Evolutionary conservation across 768 basidiomycete genomes (phyloP), one percentile per base, ranked within the genome.

Genomic region (Rhodosporidiobolus sp.): DNA sequence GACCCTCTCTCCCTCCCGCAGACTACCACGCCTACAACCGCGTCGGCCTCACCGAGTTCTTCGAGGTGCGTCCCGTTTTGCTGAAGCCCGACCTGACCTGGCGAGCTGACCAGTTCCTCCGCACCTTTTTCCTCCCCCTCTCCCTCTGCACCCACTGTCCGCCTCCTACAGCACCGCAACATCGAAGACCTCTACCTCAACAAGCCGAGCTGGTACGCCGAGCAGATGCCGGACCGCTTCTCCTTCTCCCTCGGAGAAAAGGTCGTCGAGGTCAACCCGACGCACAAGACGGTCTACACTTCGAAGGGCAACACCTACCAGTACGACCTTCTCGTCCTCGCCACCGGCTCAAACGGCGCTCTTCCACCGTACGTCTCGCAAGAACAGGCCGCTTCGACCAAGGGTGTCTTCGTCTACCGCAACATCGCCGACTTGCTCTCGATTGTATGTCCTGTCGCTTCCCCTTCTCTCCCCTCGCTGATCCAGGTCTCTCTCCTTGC

Each of bases 341-440:
- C 88, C 2, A 90, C 90, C 0, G 90, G 90, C 3, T 90, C 89
- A 1, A 83, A 83, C 32, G 88, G 88, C 2, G 84, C 84, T 3
- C 82, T 90, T 24, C 89, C 89, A 7, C 82, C 85, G 0, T 89
- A 88, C 76, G 80, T 86, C 46, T 81, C 86, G 9, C 75, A 81
- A 1, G 81, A 83, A 43, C 76, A 82, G 24, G 81, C 83, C 7
- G 80, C 78, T 26, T 79, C 76, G 43, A 85, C 83, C 12, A 83
- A 82, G 49, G 89, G 90, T 8, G 64, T 60, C 38, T 69, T 69
- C 30, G 88, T 88, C 0, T 91, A 91, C 77, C 86, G 90, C 45
- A 89, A 86, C 71, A 86, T 91, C 56, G 81, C 86, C 30, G 90
- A 91, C 77, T 81, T 91, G 53, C 85, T 89, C 67, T 82, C 80